A percentile compares a stretch with the other conserved stretches of the same genome.
Evolutionary conservation across 345 rosid genomes (phyloP).

Genomic region (Angophora floribunda): DNA sequence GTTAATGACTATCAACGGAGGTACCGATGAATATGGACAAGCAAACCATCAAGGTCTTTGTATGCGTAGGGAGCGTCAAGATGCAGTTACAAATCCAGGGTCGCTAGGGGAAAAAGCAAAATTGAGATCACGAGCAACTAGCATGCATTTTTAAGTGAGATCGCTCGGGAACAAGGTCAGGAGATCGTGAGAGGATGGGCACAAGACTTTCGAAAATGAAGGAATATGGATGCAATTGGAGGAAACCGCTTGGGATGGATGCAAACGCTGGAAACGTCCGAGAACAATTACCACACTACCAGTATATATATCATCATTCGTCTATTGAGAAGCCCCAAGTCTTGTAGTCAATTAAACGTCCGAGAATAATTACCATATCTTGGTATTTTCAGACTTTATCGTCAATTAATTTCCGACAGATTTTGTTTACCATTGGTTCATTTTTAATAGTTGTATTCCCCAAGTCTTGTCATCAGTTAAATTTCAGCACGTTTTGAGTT

Average conservation of each 20-base stretch:
- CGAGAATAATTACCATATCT: accelerated
- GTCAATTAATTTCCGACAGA: accelerated
- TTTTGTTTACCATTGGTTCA: background rate
- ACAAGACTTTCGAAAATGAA: background rate
- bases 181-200: background rate
- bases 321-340: background rate
- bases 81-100: background rate
- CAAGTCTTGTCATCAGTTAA: background rate
- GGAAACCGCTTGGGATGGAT: background rate
- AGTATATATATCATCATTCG: no score
- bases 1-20: background rate
- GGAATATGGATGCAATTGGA: background rate
- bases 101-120: background rate
- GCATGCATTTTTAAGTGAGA: background rate
- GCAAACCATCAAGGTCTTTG: background rate
- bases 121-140: background rate
- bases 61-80: background rate
- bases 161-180: background rate
- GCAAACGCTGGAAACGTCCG: background rate
- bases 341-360: background rate
- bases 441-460: background rate
- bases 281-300: background rate
- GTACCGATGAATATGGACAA: background rate
- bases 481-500: background rate
- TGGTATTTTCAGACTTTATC: background rate